phyloP scores from a whole-genome alignment of 225 moss, liverwort and hornwort genomes.

The Bryoerythrophyllum caledonicum region DNA sequence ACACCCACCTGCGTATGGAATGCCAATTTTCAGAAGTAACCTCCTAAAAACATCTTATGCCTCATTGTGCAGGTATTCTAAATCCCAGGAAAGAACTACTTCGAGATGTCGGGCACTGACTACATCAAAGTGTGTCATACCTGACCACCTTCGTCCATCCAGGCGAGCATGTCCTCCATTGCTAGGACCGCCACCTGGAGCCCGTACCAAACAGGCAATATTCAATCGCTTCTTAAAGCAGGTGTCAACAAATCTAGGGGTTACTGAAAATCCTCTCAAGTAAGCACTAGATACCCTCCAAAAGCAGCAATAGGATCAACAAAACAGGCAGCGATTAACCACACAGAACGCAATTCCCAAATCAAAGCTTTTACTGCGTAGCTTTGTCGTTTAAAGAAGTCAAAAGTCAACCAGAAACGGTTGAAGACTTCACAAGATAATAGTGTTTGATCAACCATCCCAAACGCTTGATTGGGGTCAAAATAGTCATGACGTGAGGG shows the following conservation, averaged over 20 bases:
- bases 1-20: slow-evolving; percentile 74
- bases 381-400: neutral
- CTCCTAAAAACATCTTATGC: neutral
- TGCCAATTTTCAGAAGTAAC: slow-evolving; percentile 16
- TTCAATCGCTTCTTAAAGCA: neutral
- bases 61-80: slow-evolving; percentile 4
- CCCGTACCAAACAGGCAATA: slow-evolving; percentile 22
- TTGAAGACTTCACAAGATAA: neutral
- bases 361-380: neutral
- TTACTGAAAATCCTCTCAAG: slow-evolving; percentile 10
- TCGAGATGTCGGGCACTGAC: neutral
- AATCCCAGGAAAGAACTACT: neutral
- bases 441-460: neutral
- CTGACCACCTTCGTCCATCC: slow-evolving; percentile 99
- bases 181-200: slow-evolving; percentile 86
- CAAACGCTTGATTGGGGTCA: neutral
- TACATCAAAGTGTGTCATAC: slow-evolving; percentile 32
- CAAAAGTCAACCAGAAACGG: neutral
- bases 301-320: slow-evolving; percentile 6
- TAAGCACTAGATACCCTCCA: slow-evolving; percentile 9
- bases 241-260: neutral
- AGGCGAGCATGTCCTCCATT: slow-evolving; percentile 98
- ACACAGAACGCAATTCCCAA: neutral
- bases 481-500: neutral
- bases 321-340: neutral